Conservation (phyloP, 2,329 filamentous ascomycete species). For the Botrytis squamosa region DNA sequence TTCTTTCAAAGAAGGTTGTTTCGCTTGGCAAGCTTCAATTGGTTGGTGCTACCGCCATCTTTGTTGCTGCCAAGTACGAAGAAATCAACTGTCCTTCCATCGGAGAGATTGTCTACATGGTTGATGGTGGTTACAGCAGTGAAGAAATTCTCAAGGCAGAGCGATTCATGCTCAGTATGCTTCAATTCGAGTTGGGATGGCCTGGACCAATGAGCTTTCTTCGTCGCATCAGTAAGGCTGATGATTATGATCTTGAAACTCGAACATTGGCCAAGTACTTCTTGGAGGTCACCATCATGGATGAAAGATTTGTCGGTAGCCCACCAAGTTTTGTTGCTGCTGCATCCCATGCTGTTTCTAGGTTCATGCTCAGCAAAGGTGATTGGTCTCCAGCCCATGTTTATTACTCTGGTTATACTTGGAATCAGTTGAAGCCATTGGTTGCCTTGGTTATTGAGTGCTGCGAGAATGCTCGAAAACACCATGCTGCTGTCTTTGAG, state of each 20-base stretch:
- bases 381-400: constrained; percentile 84
- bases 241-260: constrained; percentile 95
- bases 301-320: constrained; percentile 91
- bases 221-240: constrained; percentile 93
- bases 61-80: constrained; percentile 96
- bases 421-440: constrained; percentile 74
- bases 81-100: constrained; percentile 98
- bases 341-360: constrained; percentile 86
- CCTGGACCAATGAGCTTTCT: constrained; percentile 99
- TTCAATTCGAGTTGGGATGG: constrained; percentile 93
- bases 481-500: constrained; percentile 84
- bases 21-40: constrained; percentile 94
- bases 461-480: constrained; percentile 74
- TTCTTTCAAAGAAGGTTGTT: constrained; percentile 90
- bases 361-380: constrained; percentile 85
- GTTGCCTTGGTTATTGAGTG: constrained; percentile 81
- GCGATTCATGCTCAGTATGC: constrained; percentile 96
- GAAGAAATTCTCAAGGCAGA: constrained; percentile 97
- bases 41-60: constrained; percentile 91
- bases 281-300: constrained; percentile 94
- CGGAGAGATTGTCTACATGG: constrained; percentile 96
- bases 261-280: constrained; percentile 97
- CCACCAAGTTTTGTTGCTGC: constrained; percentile 89
- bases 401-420: constrained; percentile 92
- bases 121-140: constrained; percentile 82